A percentile compares a stretch with the other conserved stretches of the same genome.
Evolutionary conservation across 2,329 filamentous ascomycete species (phyloP).

Genomic region (Fusarium sororula): DNA sequence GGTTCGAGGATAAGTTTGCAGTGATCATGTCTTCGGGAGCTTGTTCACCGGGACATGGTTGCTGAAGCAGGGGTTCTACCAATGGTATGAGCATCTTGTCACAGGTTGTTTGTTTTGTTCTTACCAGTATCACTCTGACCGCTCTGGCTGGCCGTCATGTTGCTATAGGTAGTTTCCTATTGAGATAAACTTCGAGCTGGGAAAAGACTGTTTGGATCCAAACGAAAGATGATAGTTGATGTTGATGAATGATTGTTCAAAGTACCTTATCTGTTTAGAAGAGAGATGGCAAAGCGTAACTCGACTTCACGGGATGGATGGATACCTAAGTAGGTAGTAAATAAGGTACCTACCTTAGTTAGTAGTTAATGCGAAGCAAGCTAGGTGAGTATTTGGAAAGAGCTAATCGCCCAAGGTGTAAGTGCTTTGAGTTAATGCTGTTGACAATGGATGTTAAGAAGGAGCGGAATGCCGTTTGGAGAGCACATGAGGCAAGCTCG

Average conservation of each 20-base stretch:
- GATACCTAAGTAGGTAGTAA: too few relatives aligned
- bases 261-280: neutral
- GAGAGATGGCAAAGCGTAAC: neutral
- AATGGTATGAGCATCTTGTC: neutral
- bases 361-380: neutral
- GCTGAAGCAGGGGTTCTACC: neutral
- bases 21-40: neutral
- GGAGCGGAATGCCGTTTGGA: neutral
- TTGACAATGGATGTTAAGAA: neutral
- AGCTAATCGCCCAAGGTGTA: neutral
- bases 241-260: neutral
- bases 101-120: neutral
- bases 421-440: neutral
- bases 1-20: neutral
- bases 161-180: neutral
- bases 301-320: neutral
- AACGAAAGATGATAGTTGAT: conserved; percentile 1
- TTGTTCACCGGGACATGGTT: neutral
- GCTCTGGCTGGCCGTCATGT: neutral
- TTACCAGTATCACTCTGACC: neutral
- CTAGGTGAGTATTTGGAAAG: neutral
- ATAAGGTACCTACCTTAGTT: too few relatives aligned
- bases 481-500: neutral
- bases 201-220: conserved; percentile 12
- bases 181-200: neutral